Conservation (phyloP, 2,329 filamentous ascomycete species). For the Ampelomyces quisqualis region DNA sequence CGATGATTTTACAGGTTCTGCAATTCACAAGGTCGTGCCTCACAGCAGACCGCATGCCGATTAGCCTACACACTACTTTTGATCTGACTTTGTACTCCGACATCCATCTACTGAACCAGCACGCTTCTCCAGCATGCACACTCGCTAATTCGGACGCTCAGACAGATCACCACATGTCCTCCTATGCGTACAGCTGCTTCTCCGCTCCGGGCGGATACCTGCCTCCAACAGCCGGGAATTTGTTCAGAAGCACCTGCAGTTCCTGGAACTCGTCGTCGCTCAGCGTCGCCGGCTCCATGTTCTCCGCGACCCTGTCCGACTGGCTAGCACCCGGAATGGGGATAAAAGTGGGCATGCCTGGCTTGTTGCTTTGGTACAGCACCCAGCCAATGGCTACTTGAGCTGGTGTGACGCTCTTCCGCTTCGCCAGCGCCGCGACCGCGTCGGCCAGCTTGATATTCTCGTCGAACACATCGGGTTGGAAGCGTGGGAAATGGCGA, state of each 20-base stretch:
- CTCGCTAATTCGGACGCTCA: constrained; percentile 12
- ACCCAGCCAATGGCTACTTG: constrained; percentile 70
- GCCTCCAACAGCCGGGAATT: constrained; percentile 46
- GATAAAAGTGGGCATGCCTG: constrained; percentile 60
- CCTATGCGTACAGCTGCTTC: constrained; percentile 14
- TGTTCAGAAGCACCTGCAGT: constrained; percentile 54
- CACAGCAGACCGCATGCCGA: constrained; percentile 46
- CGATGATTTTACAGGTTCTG: constrained; percentile 55
- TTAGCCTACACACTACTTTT: constrained; percentile 52
- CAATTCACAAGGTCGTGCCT: constrained; percentile 50
- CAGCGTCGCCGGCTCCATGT: constrained; percentile 57
- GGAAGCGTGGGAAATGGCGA: constrained; percentile 59
- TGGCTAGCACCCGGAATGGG: constrained; percentile 67
- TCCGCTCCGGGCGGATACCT: constrained; percentile 38
- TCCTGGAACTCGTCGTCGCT: constrained; percentile 53
- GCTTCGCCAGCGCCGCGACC: constrained; percentile 59
- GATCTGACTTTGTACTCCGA: constrained; percentile 44
- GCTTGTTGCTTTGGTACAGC: constrained; percentile 50
- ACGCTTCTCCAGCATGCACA: constrained; percentile 1
- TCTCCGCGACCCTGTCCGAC: constrained; percentile 60
- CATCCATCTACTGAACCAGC: too few species aligned
- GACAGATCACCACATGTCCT: constrained; percentile 1
- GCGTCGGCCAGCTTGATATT: constrained; percentile 65
- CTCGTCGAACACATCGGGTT: constrained; percentile 62
- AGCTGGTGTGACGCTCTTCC: constrained; percentile 59